A percentile compares a stretch with the other conserved stretches of the same genome.
Conservation (phyloP, 164 flowering plant genomes). For the Berberis thunbergii region DNA sequence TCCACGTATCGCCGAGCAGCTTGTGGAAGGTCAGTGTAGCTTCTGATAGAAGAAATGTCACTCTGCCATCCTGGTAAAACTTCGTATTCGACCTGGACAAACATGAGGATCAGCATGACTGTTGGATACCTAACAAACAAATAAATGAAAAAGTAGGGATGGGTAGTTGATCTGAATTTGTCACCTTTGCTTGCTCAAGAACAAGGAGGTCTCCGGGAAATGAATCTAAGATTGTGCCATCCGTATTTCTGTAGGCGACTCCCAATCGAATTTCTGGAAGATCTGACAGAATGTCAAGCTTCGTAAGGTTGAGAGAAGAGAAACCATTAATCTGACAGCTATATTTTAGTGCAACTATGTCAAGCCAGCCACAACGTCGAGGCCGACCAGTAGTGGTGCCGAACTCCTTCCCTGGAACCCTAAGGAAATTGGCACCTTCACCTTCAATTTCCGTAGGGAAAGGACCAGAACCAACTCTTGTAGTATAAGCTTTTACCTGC, state of each 20-base stretch:
- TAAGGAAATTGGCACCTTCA: constrained; percentile 65
- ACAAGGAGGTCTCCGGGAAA: constrained; percentile 71
- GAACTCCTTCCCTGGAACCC: constrained; percentile 89
- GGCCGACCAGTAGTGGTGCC: constrained; percentile 99
- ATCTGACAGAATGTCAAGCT: constrained; percentile 84
- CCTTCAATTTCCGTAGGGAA: constrained; percentile 89
- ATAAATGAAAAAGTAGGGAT: too few species aligned
- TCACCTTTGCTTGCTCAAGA: constrained; percentile 70
- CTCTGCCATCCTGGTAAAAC: constrained; percentile 75
- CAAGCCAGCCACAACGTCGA: constrained; percentile 98
- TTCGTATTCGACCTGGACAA: constrained; percentile 79
- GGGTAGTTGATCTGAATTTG: not conserved
- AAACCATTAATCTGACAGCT: constrained; percentile 84
- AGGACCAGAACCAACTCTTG: constrained; percentile 97
- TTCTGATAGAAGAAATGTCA: constrained; percentile 69
- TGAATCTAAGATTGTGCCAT: constrained; percentile 60
- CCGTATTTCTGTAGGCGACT: constrained; percentile 48
- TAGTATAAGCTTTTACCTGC: constrained; percentile 95
- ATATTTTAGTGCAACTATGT: constrained; percentile 72
- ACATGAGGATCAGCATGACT: not conserved
- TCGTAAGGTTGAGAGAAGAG: constrained; percentile 90
- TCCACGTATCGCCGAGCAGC: constrained; percentile 78
- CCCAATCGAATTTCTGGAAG: constrained; percentile 75
- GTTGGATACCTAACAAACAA: not conserved
- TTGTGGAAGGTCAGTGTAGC: constrained; percentile 62